A percentile compares a stretch with the other conserved stretches of the same genome.
Evolutionary conservation across 805 yeast species (phyloP).

Genomic region (Nakazawaea wyomingensis): DNA sequence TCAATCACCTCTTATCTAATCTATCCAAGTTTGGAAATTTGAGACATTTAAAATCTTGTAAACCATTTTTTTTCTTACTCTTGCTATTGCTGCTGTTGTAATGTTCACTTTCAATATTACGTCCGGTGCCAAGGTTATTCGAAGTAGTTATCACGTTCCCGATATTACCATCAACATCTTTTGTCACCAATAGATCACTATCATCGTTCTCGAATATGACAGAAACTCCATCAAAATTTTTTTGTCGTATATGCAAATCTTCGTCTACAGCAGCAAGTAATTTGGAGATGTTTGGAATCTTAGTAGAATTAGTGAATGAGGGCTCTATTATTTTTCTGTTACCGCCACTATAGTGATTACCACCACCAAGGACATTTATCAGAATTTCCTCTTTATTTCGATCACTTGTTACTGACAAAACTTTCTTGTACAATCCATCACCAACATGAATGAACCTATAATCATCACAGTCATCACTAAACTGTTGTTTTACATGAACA

Average conservation of each 20-base stretch:
- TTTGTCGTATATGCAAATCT: not conserved
- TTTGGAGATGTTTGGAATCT: not conserved
- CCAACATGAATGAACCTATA: not conserved
- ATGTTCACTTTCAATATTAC: too few species aligned
- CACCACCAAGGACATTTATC: too few species aligned
- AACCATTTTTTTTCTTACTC: too few species aligned
- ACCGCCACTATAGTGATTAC: too few species aligned
- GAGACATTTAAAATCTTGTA: not conserved
- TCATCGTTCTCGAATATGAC: not conserved
- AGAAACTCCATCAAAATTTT: not conserved
- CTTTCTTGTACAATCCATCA: not conserved
- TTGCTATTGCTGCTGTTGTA: too few species aligned
- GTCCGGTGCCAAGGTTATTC: too few species aligned
- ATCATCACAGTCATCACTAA: not conserved
- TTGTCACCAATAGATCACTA: not conserved
- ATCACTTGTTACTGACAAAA: too few species aligned
- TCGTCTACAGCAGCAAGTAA: not conserved
- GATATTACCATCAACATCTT: not conserved
- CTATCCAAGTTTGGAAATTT: not conserved
- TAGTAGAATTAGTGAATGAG: not conserved
- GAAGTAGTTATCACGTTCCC: too few species aligned
- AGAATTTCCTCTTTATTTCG: too few species aligned
- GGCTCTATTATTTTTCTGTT: not conserved
- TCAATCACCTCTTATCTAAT: not conserved
- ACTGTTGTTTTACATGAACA: not conserved